Evolutionary conservation across 2,329 filamentous ascomycete genomes (phyloP).

Genomic region (Dothideomycetes sp.): DNA sequence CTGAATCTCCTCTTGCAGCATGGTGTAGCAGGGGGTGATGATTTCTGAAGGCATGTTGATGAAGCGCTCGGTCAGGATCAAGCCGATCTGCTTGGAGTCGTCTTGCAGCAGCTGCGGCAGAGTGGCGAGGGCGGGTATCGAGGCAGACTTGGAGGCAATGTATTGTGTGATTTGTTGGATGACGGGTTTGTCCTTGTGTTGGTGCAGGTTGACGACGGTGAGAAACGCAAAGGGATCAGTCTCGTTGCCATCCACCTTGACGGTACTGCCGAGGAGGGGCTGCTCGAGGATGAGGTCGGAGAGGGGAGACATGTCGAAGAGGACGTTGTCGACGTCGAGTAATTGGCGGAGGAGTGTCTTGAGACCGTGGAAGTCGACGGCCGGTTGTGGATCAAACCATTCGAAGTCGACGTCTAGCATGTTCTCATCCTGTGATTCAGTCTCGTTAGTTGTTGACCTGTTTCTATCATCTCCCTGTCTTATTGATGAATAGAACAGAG

Average conservation of each 20-base stretch:
- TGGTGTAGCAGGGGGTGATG: conserved; percentile 84
- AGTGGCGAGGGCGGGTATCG: conserved; percentile 43
- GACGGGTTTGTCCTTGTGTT: conserved; percentile 62
- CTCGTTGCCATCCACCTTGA: conserved; percentile 93
- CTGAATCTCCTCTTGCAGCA: conserved; percentile 84
- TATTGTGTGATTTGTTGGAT: conserved; percentile 64
- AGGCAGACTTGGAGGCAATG: conserved; percentile 44
- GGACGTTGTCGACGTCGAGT: conserved; percentile 73
- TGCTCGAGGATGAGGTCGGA: conserved; percentile 81
- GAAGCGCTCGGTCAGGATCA: conserved; percentile 83
- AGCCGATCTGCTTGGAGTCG: conserved; percentile 51
- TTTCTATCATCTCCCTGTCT: too few relatives aligned
- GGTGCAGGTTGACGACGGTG: conserved; percentile 71
- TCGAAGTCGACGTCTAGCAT: conserved; percentile 95
- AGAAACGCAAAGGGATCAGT: conserved; percentile 88
- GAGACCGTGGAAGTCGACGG: conserved; percentile 88
- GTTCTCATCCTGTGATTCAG: conserved; percentile 67
- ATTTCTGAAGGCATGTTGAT: conserved; percentile 96
- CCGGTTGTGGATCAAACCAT: conserved; percentile 90
- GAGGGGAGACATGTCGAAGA: conserved; percentile 80
- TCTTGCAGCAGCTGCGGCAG: conserved; percentile 26
- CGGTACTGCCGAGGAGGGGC: conserved; percentile 78
- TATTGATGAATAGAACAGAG: neutral
- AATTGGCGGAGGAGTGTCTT: conserved; percentile 85
- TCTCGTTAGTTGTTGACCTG: conserved; percentile 3